These are phyloP conservation scores for Dorcoceras hygrometricum DNA, from an alignment of 257 asterid species.

Conservation along the genomic window DNA sequence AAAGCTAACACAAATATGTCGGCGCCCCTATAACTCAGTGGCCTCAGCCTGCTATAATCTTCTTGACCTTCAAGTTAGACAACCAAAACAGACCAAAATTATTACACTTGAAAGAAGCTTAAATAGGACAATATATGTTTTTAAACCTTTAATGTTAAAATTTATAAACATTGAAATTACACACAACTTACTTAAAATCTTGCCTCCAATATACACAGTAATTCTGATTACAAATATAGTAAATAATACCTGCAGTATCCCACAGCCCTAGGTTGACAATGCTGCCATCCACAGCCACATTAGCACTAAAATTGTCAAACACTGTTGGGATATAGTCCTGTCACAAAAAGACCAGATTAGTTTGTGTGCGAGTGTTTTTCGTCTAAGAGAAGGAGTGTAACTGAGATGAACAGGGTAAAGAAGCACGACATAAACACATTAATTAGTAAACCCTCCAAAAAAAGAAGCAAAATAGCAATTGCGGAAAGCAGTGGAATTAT, in stretches of 20 bases:
- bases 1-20: constrained; percentile 84
- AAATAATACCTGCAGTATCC: constrained; percentile 81
- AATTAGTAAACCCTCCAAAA: neutral
- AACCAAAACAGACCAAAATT: constrained; percentile 11
- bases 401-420: neutral
- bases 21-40: constrained; percentile 93
- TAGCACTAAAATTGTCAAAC: constrained; percentile 88
- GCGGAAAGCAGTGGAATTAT: neutral
- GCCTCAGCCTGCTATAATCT: constrained; percentile 96
- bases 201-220: too few relatives aligned
- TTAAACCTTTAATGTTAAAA: neutral
- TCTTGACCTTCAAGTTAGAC: constrained; percentile 63
- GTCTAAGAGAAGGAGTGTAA: neutral
- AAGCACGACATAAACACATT: neutral
- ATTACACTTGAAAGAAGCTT: neutral
- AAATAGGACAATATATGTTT: neutral
- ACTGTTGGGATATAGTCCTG: constrained; percentile 95
- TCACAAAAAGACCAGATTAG: constrained; percentile 1
- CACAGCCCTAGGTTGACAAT: constrained; percentile 89
- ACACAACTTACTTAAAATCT: constrained; percentile 5
- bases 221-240: too few relatives aligned
- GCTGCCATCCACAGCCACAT: constrained; percentile 91
- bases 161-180: neutral
- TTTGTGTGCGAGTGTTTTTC: neutral
- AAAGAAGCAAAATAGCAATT: neutral